Percentiles rank a stretch among this genome's conserved stretches.
phyloP scores from a whole-genome alignment of 331 rosid species.

The Rhamnella rubrinervis region DNA sequence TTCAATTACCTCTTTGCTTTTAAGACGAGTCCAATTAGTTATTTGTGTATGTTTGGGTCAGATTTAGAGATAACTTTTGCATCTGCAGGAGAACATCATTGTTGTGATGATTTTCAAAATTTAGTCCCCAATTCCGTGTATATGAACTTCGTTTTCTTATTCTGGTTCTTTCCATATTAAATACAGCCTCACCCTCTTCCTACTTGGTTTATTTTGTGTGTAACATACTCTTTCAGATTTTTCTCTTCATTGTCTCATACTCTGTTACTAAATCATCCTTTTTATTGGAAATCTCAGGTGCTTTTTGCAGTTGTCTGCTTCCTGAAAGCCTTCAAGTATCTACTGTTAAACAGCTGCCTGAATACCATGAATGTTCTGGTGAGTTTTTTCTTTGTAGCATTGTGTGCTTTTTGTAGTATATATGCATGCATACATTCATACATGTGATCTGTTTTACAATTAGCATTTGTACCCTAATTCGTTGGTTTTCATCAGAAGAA shows the following conservation, averaged over 20 bases:
- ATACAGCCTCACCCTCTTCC: not conserved
- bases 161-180: not conserved
- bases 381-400: conserved; percentile 15
- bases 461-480: conserved; percentile 15
- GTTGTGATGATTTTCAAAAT: not conserved
- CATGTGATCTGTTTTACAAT: not conserved
- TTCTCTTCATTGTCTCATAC: not conserved
- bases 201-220: not conserved
- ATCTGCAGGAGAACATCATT: not conserved
- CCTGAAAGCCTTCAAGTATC: conserved; percentile 93
- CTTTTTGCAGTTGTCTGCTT: conserved; percentile 87
- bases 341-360: conserved; percentile 75
- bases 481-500: conserved; percentile 55
- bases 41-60: not conserved
- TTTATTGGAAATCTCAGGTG: conserved; percentile 58
- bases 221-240: not conserved
- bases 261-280: not conserved
- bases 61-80: not conserved
- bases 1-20: not conserved
- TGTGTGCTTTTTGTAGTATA: not conserved
- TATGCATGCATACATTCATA: not conserved
- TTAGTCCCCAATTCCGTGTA: not conserved
- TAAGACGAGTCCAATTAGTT: not conserved
- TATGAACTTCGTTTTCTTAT: not conserved
- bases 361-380: conserved; percentile 84